phyloP scores from a whole-genome alignment of 2,329 filamentous ascomycete genomes.

The Aspergillus pseudoterreus region DNA sequence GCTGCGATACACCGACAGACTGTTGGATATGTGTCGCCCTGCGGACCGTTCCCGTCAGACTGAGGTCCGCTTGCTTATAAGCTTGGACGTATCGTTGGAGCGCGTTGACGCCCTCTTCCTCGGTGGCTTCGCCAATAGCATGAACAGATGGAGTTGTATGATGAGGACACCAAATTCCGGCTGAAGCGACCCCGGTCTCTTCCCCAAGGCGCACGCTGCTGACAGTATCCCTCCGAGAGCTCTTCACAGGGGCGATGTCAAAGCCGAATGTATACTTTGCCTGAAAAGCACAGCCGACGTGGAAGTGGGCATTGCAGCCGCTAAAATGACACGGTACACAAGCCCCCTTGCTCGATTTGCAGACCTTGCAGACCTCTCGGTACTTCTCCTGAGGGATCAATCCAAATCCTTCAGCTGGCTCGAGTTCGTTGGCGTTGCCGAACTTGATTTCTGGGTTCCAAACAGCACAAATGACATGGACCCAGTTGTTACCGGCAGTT shows the following conservation, averaged over 20 bases:
- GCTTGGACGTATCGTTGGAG: slow-evolving; percentile 82
- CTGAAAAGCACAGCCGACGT: slow-evolving; percentile 87
- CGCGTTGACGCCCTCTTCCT: slow-evolving; percentile 69
- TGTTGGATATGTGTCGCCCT: slow-evolving; percentile 71
- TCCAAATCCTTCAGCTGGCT: slow-evolving; percentile 85
- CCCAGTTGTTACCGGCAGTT: slow-evolving; percentile 96
- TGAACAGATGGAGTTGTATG: slow-evolving; percentile 74
- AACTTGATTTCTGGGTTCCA: slow-evolving; percentile 94
- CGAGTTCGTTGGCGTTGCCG: slow-evolving; percentile 74
- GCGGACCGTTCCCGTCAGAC: slow-evolving; percentile 84
- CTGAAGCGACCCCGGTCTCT: slow-evolving; percentile 79
- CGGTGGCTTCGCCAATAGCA: slow-evolving; percentile 70
- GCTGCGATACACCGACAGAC: slow-evolving; percentile 31
- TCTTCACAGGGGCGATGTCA: slow-evolving; percentile 85
- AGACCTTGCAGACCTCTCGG: slow-evolving; percentile 77
- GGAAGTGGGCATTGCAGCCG: slow-evolving; percentile 56
- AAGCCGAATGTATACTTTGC: slow-evolving; percentile 82
- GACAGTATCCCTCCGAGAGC: slow-evolving; percentile 75
- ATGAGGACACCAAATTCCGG: slow-evolving; percentile 86
- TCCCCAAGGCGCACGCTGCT: slow-evolving; percentile 75
- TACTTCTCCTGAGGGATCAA: slow-evolving; percentile 71
- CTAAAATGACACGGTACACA: slow-evolving; percentile 74
- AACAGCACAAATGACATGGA: slow-evolving; percentile 88
- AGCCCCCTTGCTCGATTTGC: slow-evolving; percentile 70
- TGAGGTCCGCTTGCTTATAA: slow-evolving; percentile 91